These are phyloP conservation scores for Lactarius deliciosus DNA, from an alignment of 768 basidiomycete genomes.

Conservation along the genomic window DNA sequence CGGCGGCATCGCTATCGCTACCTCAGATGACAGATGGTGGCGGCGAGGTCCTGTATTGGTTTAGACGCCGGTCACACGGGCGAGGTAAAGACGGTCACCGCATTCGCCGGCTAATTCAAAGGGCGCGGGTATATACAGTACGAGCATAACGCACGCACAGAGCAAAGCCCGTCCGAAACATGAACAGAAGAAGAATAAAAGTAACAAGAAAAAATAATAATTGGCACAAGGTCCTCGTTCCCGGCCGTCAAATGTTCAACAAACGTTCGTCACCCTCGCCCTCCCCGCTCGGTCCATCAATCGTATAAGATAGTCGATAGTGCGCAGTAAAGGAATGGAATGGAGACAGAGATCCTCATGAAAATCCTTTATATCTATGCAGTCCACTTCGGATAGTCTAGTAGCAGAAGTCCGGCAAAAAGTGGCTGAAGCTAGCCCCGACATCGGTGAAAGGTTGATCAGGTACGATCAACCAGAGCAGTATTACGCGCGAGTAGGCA, in stretches of 20 bases:
- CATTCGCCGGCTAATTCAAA: not conserved
- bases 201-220: not conserved
- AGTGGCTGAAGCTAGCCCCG: not conserved
- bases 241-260: not conserved
- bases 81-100: not conserved
- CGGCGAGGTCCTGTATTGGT: not conserved
- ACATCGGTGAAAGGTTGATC: not conserved
- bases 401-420: not conserved
- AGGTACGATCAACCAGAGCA: not conserved
- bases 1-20: conserved; percentile 15
- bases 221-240: not conserved
- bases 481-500: conserved; percentile 21
- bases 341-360: not conserved
- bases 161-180: not conserved
- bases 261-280: not conserved
- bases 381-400: conserved; percentile 1
- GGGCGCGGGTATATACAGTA: conserved; percentile 1
- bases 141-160: conserved; percentile 1
- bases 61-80: not conserved
- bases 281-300: conserved; percentile 1
- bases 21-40: not conserved
- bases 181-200: not conserved
- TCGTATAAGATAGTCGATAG: not conserved
- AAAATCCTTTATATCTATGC: conserved; percentile 8
- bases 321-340: conserved; percentile 6